Base-by-base conservation (phyloP, 164 flowering plant genomes). In the Vitis rupestris region DNA sequence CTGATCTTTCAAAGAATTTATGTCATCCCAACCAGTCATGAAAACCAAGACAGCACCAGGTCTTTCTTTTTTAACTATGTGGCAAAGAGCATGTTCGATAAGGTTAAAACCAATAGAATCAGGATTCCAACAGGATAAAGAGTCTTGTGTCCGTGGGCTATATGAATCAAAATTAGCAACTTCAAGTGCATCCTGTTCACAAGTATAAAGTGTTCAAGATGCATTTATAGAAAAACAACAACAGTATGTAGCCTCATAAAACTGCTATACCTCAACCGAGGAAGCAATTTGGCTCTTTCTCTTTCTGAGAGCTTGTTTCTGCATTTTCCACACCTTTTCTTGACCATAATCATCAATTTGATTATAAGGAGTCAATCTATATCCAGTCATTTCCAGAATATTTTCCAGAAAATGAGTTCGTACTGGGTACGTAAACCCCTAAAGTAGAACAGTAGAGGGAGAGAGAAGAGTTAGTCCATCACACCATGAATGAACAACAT, bases 11-110 rank as follows among this genome's bases (percentile, higher is more conserved):
- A 93, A 72, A 52, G 94, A 82, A 74, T 85, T 92, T 65, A 96
- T 93, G 78, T 96, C 99, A 82, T 96, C 99, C 99, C 99, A 96
- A 49, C 98, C 99, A 50, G 97, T 93, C 98, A 96, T 86, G 76
- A 96, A 96, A 55, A 96, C 98, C 83, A 96, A 75, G 75, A 96
- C 75, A 68, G 97, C 97, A 74, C 98, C 99, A 72, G 94, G 91
- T 67, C 85, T 83, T 79, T 90, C 97, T 54, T 85, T 82, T 58
- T 72, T 80, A 67, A 89, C 89, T 51, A 96, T 96, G 77, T 88
- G 79, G 80, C 87, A 84, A 6, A 96, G 81, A 44, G 88, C 82
- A 84, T 84, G 79, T 78, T 96, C 97, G 55, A 93, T 92, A 65
- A 96, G 92, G 78, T 93, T 96, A 77, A 96, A 96, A 30, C 96